Base-by-base conservation (phyloP, 1,139 yeast genomes). In the Pneumocystis murina region DNA sequence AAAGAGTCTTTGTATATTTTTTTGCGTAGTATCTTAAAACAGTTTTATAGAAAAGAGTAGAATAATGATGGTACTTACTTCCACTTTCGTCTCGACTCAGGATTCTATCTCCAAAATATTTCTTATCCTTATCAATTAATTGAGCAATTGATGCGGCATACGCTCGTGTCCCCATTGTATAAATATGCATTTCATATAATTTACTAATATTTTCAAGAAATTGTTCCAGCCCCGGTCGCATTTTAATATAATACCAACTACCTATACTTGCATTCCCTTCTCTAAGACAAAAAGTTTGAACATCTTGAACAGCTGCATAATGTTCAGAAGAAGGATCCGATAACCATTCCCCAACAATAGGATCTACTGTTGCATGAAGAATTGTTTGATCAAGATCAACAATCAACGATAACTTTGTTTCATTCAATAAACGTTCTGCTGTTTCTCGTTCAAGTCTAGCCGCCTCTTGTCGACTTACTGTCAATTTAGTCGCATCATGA, bases 341-440 rank as follows among this genome's bases (percentile, higher is more conserved):
- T 79, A 88, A 91, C 98, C 98, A 92, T 72, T 89, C 96, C 0
- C 95, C 95, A 54, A 92, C 95, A 0, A 97, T 90, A 0, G 97
- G 97, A 72, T 92, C 98, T 33, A 91, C 97, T 3, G 97, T 92
- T 55, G 97, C 96, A 72, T 92, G 99, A 55, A 92, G 92, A 7
- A 92, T 95, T 0, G 98, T 94, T 74, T 94, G 98, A 76, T 92
- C 99, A 67, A 92, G 79, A 77, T 92, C 99, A 14, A 92, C 99
- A 62, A 92, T 98, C 65, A 92, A 78, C 59, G 92, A 90, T 68
- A 92, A 79, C 71, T 87, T 89, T 66, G 80, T 77, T 65, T 84
- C 87, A 38, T 78, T 74, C 4, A 84, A 74, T 62, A 94, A 78
- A 65, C 87, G 78, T 65, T 79, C 77, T 3, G 88, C 82, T 62